Conservation (phyloP, 2,329 filamentous ascomycete species). For the Allantophomopsis lycopodina region DNA sequence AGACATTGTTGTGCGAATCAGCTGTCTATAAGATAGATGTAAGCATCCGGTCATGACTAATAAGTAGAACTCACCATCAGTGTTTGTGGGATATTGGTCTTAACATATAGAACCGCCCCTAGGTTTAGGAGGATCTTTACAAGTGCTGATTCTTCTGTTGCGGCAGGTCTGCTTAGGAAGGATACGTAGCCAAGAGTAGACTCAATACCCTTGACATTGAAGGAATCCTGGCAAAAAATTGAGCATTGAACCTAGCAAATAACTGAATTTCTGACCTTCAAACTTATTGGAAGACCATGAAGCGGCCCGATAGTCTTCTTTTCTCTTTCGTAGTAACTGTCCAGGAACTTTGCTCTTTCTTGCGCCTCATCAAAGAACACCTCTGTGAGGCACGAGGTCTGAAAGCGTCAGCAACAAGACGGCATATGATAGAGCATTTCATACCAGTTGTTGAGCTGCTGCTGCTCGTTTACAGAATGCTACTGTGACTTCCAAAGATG, state of each 20-base stretch:
- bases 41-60: too few relatives aligned
- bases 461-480: constrained; percentile 40
- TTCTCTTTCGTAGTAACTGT: constrained; percentile 30
- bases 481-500: constrained; percentile 32
- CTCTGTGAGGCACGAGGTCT: constrained; percentile 48
- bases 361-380: constrained; percentile 39
- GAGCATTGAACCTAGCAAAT: constrained; percentile 9
- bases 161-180: constrained; percentile 17
- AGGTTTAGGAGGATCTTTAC: constrained; percentile 23
- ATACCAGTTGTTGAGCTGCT: constrained; percentile 38
- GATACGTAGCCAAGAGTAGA: constrained; percentile 21
- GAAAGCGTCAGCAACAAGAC: background rate
- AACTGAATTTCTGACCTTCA: constrained; percentile 25
- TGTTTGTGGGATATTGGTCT: constrained; percentile 23
- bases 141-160: constrained; percentile 17
- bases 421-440: background rate
- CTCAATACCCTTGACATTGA: constrained; percentile 5
- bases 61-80: constrained; percentile 22
- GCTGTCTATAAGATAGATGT: constrained; percentile 10
- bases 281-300: constrained; percentile 25
- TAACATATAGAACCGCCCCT: constrained; percentile 26
- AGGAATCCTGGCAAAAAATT: too few relatives aligned
- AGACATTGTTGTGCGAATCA: constrained; percentile 45
- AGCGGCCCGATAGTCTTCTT: constrained; percentile 22
- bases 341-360: constrained; percentile 32